Evolutionary conservation across 768 basidiomycete genomes (phyloP), one percentile per base, ranked within the genome.

Genomic region (Brasilioporus rufonigricans): DNA sequence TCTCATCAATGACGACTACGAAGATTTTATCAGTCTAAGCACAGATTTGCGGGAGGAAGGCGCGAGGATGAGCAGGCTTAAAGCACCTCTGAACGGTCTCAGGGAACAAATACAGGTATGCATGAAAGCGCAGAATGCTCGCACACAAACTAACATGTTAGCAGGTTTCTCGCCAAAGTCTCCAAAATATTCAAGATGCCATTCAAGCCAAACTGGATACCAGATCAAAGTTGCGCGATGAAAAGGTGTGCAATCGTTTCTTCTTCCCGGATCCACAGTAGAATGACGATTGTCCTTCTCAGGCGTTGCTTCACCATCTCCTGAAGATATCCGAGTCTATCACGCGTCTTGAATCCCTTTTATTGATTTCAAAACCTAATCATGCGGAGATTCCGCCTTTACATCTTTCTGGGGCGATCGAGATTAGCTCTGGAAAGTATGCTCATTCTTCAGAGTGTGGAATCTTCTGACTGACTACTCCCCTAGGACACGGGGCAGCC

Each of bases 1-100:
- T 64, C 84, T 98, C 65, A 97, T 98, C 69, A 98, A 99, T 71
- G 89, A 93, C 62, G 97, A 98, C 73, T 99, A 98, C 65, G 94
- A 94, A 69, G 94, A 94, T 14, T 99, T 98, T 68, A 96, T 98
- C 64, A 93, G 91, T 62, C 77, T 99, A 29, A 95, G 95, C 59
- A 94, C 95, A 4, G 93, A 98, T 63, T 70, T 98, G 59, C 81
- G 86, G 60, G 93, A 89, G 41, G 95, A 98, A 72, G 89, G 90
- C 3, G 76, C 78, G 36, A 77, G 92, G 59, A 69, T 96, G 61
- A 77, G 80, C 54, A 75, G 80, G 54, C 67, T 99, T 53, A 84
- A 85, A 60, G 70, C 70, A 24, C 95, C 96, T 1, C 69, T 99
- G 48, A 71, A 65, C 10, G 77, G 75, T 21, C 68, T 98, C 21